Percentiles rank a stretch among this genome's conserved stretches.
Conservation (phyloP, 1,139 yeast genomes). For the Debaryomyces fabryi region DNA sequence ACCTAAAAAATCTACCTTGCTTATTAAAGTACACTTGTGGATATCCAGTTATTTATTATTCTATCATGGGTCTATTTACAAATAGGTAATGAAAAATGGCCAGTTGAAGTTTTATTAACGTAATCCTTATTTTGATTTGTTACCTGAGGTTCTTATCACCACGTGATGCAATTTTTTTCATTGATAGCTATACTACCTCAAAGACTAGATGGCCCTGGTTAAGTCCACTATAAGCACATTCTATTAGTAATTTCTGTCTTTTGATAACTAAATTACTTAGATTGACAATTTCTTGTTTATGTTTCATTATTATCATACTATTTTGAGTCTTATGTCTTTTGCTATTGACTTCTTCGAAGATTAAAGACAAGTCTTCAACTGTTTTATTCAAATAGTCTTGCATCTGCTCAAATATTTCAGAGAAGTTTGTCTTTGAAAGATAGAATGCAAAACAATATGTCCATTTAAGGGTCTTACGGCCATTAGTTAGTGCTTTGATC, state of each 20-base stretch:
- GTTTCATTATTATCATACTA: conserved; percentile 42
- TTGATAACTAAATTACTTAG: conserved; percentile 47
- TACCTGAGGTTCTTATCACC: not conserved
- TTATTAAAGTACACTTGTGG: not conserved
- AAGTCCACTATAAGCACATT: conserved; percentile 49
- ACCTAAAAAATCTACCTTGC: not conserved
- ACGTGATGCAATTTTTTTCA: not conserved
- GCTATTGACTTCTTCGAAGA: conserved; percentile 61
- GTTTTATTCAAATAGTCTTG: conserved; percentile 72
- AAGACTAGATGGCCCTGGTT: conserved; percentile 27
- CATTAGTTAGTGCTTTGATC: conserved; percentile 61
- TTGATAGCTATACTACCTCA: conserved; percentile 12
- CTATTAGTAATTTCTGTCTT: conserved; percentile 53
- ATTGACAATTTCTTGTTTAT: conserved; percentile 54
- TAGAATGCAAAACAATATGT: conserved; percentile 83
- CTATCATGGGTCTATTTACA: conserved; percentile 1
- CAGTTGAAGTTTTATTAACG: not conserved
- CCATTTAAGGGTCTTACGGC: conserved; percentile 87
- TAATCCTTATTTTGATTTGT: not conserved
- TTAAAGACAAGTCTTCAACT: conserved; percentile 77
- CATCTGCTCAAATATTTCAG: conserved; percentile 70
- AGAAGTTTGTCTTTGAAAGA: conserved; percentile 51
- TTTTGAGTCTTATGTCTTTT: conserved; percentile 34
- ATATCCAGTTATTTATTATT: conserved; percentile 10
- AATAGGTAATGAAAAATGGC: not conserved